Evolutionary conservation across 257 asterid species (phyloP), one percentile per base, ranked within the genome.

Genomic region (Rhazya stricta): DNA sequence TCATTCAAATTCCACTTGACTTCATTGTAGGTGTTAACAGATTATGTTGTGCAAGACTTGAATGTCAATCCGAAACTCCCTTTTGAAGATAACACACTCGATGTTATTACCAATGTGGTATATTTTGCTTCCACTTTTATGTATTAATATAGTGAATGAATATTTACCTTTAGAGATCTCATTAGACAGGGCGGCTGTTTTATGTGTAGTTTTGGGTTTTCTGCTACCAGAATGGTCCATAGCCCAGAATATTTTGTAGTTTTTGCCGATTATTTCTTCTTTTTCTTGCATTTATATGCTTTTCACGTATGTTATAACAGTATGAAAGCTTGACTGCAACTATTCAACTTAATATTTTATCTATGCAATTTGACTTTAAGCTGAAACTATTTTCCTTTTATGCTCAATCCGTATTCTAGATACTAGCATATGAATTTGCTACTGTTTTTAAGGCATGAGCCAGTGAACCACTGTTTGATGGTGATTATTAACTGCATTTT

Each of bases 31-130:
- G 94, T 91, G 75, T 78, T 95, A 81, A 91, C 96, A 0, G 97
- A 95, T 79, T 89, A 92, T 70, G 80, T 92, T 54, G 96, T 91
- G 88, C 98, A 95, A 87, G 99, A 95, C 83, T 85, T 95, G 80
- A 95, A 92, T 56, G 81, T 85, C 45, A 80, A 92, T 77, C 96
- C 97, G 32, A 92, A 87, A 77, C 94, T 92, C 83, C 96, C 96
- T 56, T 92, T 81, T 73, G 96, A 86, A 78, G 97, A 95, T 75
- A 85, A 83, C 83, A 50, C 93, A 51, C 91, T 92, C 69, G 96
- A 95, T 81, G 96, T 85, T 46, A 89, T 95, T 56, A 95, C 98
- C 23, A 92, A 91, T 73, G 97, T 85, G 90, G 98, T 90, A 86
- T 51, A 91, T 80, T 80, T 67, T 21, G 56, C 72, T 71, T 51